These are phyloP conservation scores for Gentiana straminea DNA, from an alignment of 257 asterid species.

Conservation along the genomic window DNA sequence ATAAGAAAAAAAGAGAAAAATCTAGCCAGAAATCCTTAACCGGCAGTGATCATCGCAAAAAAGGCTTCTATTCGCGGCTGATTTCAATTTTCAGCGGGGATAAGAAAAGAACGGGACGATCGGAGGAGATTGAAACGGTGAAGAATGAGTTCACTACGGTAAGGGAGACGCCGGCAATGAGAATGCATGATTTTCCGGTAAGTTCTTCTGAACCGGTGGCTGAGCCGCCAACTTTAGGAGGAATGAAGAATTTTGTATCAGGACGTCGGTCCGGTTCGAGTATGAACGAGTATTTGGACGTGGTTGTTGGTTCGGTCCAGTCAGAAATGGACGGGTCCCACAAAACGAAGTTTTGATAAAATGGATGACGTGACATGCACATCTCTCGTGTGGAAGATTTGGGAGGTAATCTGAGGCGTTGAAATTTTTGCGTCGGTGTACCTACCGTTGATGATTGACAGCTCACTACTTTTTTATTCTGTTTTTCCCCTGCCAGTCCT, in stretches of 20 bases:
- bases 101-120: constrained; percentile 10
- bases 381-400: no score
- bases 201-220: constrained; percentile 16
- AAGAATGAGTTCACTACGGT: constrained; percentile 21
- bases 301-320: constrained; percentile 14
- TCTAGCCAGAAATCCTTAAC: constrained; percentile 20
- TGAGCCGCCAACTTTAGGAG: constrained; percentile 66
- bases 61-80: constrained; percentile 43
- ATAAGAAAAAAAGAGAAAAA: constrained; percentile 27
- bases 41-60: constrained; percentile 22
- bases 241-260: constrained; percentile 49
- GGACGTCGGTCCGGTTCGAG: constrained; percentile 60
- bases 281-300: constrained; percentile 39
- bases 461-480: no score
- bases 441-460: no score
- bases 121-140: no score
- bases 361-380: no score
- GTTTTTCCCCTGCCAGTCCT: no score
- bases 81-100: constrained; percentile 33
- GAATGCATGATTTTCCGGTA: constrained; percentile 18
- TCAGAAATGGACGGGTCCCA: constrained; percentile 15
- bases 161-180: constrained; percentile 17
- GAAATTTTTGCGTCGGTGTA: constrained; percentile 3
- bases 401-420: constrained; percentile 4
- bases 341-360: constrained; percentile 12